Base-by-base conservation (phyloP, 164 flowering plant species). In the Stephania yunnanensis region DNA sequence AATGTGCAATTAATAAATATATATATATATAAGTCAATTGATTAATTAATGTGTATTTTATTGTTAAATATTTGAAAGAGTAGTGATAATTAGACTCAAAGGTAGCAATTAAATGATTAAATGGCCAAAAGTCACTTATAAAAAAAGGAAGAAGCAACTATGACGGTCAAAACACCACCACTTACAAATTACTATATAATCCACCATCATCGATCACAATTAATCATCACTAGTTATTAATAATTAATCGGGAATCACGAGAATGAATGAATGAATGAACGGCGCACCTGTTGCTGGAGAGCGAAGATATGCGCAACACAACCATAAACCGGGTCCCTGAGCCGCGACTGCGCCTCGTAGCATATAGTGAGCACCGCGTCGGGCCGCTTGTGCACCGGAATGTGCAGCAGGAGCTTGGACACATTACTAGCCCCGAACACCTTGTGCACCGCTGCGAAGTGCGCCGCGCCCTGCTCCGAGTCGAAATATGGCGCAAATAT, bases 401-500 rank as follows among this genome's bases (percentile, higher is more conserved):
- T 85, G 19, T 92, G 92, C 0, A 86, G 75, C 42, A 95, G 88
- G 8, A 95, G 88, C 88, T 95, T 95, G 0, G 98, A 92, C 6
- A 92, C 95, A 55, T 94, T 94, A 77, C 98, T 94, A 2, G 98
- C 98, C 4, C 98, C 98, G 65, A 94, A 94, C 70, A 94, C 97
- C 86, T 92, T 94, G 77, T 94, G 98, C 45, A 94, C 98, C 19
- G 97, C 95, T 5, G 98, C 98, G 68, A 95, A 95, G 70, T 95
- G 92, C 1, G 90, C 88, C 7, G 98, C 89, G 13, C 98, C 98
- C 84, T 95, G 95, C 74, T 95, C 98, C 15, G 98, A 88, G 61
- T 92, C 95, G 70, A 95, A 95, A 74, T 95, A 95, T 0, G 97
- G 97, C 10, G 98, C 98, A 68, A 95, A 95, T 44, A 92, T 88